These are phyloP conservation scores for Fragosphaeria purpurea DNA, from an alignment of 2,329 filamentous ascomycete genomes.

Conservation along the genomic window DNA sequence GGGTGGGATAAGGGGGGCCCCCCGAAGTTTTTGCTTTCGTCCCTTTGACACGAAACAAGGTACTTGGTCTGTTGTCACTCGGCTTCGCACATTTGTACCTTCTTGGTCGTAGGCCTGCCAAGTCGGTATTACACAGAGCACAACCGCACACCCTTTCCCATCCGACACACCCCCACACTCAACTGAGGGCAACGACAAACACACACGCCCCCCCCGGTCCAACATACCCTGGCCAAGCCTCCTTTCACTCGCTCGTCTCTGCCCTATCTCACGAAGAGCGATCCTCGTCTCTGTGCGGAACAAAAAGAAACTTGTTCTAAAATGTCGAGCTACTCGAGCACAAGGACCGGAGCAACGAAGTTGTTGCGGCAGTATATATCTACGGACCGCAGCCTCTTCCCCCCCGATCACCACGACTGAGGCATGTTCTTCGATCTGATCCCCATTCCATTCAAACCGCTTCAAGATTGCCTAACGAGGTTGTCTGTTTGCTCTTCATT, in stretches of 20 bases:
- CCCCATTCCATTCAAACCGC: no score
- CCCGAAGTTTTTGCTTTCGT: no score
- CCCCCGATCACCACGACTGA: no score
- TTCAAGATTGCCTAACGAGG: no score
- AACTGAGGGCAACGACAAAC: not conserved
- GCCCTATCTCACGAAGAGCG: constrained; percentile 8
- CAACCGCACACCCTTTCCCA: not conserved
- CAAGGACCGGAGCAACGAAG: no score
- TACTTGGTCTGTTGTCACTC: constrained; percentile 9
- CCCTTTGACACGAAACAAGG: not conserved
- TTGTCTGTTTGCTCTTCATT: not conserved
- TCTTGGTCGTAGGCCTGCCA: not conserved
- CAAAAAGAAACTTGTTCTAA: not conserved
- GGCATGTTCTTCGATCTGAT: no score
- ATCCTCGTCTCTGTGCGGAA: constrained; percentile 6
- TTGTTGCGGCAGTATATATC: constrained; percentile 9
- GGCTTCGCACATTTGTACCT: constrained; percentile 6
- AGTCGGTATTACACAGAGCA: not conserved
- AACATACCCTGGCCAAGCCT: constrained; percentile 10
- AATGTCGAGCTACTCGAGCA: no score
- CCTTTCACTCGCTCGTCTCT: constrained; percentile 3
- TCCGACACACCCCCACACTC: constrained; percentile 1
- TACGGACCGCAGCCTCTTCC: not conserved
- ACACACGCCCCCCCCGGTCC: constrained; percentile 2
- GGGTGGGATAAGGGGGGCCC: no score